Conservation (phyloP, 1,284 basidiomycete genomes). For the Leccinum pallidistipes region DNA sequence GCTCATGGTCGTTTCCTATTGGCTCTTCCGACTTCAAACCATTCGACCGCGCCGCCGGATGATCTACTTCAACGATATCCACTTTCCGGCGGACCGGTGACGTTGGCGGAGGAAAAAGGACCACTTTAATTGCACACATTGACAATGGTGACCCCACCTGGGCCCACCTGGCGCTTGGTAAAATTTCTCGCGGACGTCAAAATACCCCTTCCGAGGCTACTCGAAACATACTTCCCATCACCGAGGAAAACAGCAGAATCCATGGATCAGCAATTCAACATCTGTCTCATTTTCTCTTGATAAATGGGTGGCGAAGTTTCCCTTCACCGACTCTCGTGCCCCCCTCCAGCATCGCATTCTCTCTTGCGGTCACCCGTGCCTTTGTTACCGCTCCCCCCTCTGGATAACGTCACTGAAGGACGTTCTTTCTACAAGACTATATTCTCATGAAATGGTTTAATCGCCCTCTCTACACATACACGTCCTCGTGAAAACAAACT, state of each 20-base stretch:
- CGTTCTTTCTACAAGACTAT: not conserved
- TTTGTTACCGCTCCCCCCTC: not conserved
- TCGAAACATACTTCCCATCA: not conserved
- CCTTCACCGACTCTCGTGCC: not conserved
- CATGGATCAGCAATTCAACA: not conserved
- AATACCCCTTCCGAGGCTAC: not conserved
- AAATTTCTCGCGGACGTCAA: not conserved
- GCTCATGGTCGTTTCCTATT: not conserved
- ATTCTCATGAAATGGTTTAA: not conserved
- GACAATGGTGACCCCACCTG: not conserved
- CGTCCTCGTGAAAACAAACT: not conserved
- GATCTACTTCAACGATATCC: not conserved
- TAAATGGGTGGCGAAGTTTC: not conserved
- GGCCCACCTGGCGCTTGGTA: no score
- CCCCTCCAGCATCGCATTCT: not conserved
- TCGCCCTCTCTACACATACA: not conserved
- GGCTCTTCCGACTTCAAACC: not conserved
- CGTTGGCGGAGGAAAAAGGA: not conserved
- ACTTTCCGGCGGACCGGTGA: not conserved
- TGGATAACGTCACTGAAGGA: not conserved
- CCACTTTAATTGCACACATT: not conserved
- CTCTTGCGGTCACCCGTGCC: not conserved
- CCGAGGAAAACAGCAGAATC: not conserved
- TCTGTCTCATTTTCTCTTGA: not conserved
- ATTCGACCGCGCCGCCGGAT: no score